Evolutionary conservation across 805 yeast species (phyloP).

Genomic region (Candida michaelii): DNA sequence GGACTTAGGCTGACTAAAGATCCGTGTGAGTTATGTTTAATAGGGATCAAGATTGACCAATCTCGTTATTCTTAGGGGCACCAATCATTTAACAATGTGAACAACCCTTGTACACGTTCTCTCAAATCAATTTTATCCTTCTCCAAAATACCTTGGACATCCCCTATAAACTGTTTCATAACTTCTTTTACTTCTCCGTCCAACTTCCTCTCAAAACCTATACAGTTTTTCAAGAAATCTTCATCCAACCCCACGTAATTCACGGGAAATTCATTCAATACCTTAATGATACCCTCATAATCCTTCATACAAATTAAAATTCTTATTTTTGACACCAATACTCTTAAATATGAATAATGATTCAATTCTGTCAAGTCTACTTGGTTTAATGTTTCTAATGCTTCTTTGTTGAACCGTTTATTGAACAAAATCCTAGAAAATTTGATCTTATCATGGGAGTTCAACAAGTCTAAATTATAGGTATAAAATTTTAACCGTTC

Average conservation of each 20-base stretch:
- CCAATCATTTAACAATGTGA: conserved; percentile 3
- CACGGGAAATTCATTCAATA: conserved; percentile 31
- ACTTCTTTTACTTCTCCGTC: not conserved
- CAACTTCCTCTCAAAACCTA: conserved; percentile 27
- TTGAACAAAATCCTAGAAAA: conserved; percentile 33
- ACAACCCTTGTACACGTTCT: not conserved
- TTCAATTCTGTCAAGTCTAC: conserved; percentile 26
- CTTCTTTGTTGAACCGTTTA: conserved; percentile 23
- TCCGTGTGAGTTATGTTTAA: too few species aligned
- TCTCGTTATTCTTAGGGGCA: too few species aligned
- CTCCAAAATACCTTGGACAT: conserved; percentile 30
- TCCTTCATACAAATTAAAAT: conserved; percentile 20
- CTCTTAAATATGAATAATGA: conserved; percentile 26
- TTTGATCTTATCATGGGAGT: conserved; percentile 27
- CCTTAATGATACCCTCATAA: conserved; percentile 18
- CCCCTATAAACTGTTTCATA: conserved; percentile 32
- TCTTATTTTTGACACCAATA: conserved; percentile 27
- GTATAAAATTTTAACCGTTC: conserved; percentile 11
- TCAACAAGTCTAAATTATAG: conserved; percentile 16
- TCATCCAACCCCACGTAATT: conserved; percentile 31
- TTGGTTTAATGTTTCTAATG: conserved; percentile 20
- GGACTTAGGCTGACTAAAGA: too few species aligned
- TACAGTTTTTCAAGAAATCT: conserved; percentile 33
- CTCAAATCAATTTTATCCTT: conserved; percentile 31
- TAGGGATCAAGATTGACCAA: too few species aligned